A percentile compares a stretch with the other conserved stretches of the same genome.
phyloP scores from a whole-genome alignment of 257 asterid genomes.

The Petunia secreta region DNA sequence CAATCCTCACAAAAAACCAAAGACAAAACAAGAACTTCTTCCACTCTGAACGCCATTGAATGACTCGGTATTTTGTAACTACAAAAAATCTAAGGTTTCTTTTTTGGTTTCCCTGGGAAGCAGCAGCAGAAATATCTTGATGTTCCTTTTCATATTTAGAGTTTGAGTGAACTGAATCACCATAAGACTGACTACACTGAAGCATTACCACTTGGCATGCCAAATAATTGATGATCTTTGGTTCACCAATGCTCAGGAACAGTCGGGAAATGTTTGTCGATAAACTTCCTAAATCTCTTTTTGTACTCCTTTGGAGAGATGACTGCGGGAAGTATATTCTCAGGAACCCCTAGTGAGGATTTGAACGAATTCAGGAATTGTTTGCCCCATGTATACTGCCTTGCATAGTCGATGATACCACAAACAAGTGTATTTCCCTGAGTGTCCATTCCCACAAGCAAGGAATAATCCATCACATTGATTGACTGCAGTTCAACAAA shows the following conservation, averaged over 20 bases:
- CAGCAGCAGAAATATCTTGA: slow-evolving; percentile 27
- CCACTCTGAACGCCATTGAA: too few species aligned
- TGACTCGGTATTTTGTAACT: too few species aligned
- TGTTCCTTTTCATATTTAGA: slow-evolving; percentile 26
- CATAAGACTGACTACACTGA: slow-evolving; percentile 28
- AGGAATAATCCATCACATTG: slow-evolving; percentile 88
- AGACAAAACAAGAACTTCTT: too few species aligned
- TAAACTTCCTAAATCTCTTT: slow-evolving; percentile 74
- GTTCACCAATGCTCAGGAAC: too few species aligned
- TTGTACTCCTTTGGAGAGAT: slow-evolving; percentile 68
- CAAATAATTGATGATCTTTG: slow-evolving; percentile 60
- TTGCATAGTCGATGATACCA: slow-evolving; percentile 86
- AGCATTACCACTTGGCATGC: slow-evolving; percentile 31
- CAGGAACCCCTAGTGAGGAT: slow-evolving; percentile 77
- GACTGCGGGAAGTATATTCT: slow-evolving; percentile 70
- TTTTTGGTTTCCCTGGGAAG: slow-evolving; percentile 34
- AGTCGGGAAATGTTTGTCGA: slow-evolving; percentile 1
- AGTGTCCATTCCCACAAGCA: slow-evolving; percentile 81
- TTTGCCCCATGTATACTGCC: slow-evolving; percentile 96
- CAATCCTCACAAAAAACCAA: too few species aligned
- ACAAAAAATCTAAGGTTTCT: too few species aligned
- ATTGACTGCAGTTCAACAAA: slow-evolving; percentile 48
- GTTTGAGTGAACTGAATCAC: slow-evolving; percentile 23
- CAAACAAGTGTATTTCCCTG: slow-evolving; percentile 66
- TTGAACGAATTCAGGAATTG: slow-evolving; percentile 84